Evolutionary conservation across 1,284 basidiomycete genomes (phyloP).

Genomic region (Trametes sp.): DNA sequence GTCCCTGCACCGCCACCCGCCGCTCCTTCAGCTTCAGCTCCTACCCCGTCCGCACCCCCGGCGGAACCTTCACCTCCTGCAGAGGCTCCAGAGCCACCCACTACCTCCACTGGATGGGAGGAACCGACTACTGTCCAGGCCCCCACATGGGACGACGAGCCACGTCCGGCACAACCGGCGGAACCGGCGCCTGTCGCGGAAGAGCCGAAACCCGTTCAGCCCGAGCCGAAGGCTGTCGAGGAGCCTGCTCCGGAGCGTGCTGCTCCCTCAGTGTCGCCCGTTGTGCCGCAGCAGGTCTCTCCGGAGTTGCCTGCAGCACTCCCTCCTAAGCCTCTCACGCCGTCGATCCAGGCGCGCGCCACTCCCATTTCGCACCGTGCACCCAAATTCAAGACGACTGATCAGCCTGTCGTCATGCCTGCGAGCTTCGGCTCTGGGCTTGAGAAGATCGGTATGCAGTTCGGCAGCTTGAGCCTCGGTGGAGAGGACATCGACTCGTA

Average conservation of each 20-base stretch:
- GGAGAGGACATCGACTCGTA: conserved; percentile 65
- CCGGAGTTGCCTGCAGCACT: conserved; percentile 42
- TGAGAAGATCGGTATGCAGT: conserved; percentile 85
- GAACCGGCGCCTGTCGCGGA: conserved; percentile 43
- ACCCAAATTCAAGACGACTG: conserved; percentile 70
- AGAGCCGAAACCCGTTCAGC: conserved; percentile 36
- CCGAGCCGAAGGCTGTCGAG: conserved; percentile 37
- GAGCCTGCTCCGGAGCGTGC: conserved; percentile 44
- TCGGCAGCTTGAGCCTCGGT: conserved; percentile 77
- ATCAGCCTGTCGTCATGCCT: conserved; percentile 82
- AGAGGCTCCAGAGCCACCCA: conserved; percentile 42
- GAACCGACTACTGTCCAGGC: conserved; percentile 77
- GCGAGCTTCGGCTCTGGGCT: conserved; percentile 61
- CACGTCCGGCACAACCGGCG: conserved; percentile 36
- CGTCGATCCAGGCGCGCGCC: conserved; percentile 51
- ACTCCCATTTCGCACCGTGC: conserved; percentile 59
- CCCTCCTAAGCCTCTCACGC: conserved; percentile 46
- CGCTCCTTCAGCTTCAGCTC: conserved; percentile 37
- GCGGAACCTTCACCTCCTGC: conserved; percentile 42
- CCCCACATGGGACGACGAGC: conserved; percentile 80
- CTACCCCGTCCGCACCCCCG: conserved; percentile 39
- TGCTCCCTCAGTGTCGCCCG: conserved; percentile 44
- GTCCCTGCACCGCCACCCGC: conserved; percentile 37
- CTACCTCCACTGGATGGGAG: conserved; percentile 61
- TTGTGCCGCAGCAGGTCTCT: conserved; percentile 38